phyloP scores from a whole-genome alignment of 768 basidiomycete species.

The Mycena galericulata region DNA sequence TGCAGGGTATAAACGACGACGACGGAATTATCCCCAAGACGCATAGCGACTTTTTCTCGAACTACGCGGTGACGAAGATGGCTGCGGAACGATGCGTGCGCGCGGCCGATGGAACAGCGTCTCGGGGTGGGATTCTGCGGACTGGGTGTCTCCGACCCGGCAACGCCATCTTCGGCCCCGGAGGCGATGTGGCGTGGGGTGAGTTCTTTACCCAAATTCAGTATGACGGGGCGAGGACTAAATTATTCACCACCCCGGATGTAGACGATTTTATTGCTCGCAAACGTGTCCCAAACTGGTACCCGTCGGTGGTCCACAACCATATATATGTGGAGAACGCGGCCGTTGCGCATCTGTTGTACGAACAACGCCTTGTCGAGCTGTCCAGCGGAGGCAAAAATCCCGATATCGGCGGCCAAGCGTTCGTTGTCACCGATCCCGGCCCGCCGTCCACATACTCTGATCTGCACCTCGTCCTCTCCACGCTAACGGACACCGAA shows the following conservation, averaged over 20 bases:
- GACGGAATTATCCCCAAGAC: slow-evolving; percentile 61
- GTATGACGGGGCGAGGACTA: too few relatives aligned
- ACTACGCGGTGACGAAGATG: slow-evolving; percentile 78
- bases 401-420: slow-evolving; percentile 81
- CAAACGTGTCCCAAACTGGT: slow-evolving; percentile 73
- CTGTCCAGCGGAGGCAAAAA: slow-evolving; percentile 46
- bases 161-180: slow-evolving; percentile 80
- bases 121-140: slow-evolving; percentile 54
- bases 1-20: slow-evolving; percentile 76
- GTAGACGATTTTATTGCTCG: slow-evolving; percentile 67
- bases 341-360: slow-evolving; percentile 76
- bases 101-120: slow-evolving; percentile 34
- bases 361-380: slow-evolving; percentile 79
- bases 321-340: slow-evolving; percentile 84
- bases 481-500: slow-evolving; percentile 67
- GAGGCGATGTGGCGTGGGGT: slow-evolving; percentile 76
- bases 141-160: slow-evolving; percentile 86
- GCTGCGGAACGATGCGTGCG: slow-evolving; percentile 65
- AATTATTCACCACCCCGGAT: too few relatives aligned
- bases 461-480: slow-evolving; percentile 69
- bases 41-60: slow-evolving; percentile 79
- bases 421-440: slow-evolving; percentile 75
- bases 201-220: too few relatives aligned
- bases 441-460: slow-evolving; percentile 72
- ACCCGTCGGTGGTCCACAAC: slow-evolving; percentile 66